Conservation (phyloP, 1,284 basidiomycete species). For the Pseudozyma flocculosa region DNA sequence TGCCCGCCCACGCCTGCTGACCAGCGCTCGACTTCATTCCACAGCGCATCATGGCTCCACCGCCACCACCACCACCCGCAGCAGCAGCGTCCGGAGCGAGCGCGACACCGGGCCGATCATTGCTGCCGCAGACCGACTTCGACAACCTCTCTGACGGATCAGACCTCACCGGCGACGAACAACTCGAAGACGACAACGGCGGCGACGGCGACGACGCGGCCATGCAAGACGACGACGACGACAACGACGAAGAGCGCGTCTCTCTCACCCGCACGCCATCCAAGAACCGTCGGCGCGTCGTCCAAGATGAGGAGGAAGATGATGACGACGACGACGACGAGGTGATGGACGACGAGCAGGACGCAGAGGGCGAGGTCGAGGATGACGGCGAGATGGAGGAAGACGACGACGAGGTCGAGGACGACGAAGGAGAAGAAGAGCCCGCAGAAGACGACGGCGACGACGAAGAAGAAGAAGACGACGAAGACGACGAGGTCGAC, state of each 20-base stretch:
- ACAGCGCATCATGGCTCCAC: no score
- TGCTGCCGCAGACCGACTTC: constrained; percentile 9
- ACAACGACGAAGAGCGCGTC: constrained; percentile 9
- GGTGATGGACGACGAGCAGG: background rate
- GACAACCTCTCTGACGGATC: constrained; percentile 26
- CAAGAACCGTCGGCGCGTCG: constrained; percentile 18
- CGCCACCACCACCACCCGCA: no score
- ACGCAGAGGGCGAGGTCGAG: constrained; percentile 1
- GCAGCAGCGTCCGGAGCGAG: no score
- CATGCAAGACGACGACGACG: constrained; percentile 4
- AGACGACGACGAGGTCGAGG: constrained; percentile 17
- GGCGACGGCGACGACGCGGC: constrained; percentile 9
- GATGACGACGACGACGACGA: constrained; percentile 1
- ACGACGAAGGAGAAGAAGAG: constrained; percentile 41
- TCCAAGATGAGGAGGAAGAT: constrained; percentile 9
- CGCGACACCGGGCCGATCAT: no score
- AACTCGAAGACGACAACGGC: constrained; percentile 1
- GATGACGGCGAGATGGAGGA: constrained; percentile 25
- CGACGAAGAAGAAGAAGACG: constrained; percentile 2
- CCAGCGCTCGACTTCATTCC: no score
- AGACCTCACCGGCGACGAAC: constrained; percentile 19
- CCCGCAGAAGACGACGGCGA: constrained; percentile 46
- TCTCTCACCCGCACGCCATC: constrained; percentile 19
- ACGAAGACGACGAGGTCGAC: constrained; percentile 43
- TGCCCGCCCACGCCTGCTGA: no score